Base-by-base conservation (phyloP, 305 asterid genomes). In the Rubia occidens region DNA sequence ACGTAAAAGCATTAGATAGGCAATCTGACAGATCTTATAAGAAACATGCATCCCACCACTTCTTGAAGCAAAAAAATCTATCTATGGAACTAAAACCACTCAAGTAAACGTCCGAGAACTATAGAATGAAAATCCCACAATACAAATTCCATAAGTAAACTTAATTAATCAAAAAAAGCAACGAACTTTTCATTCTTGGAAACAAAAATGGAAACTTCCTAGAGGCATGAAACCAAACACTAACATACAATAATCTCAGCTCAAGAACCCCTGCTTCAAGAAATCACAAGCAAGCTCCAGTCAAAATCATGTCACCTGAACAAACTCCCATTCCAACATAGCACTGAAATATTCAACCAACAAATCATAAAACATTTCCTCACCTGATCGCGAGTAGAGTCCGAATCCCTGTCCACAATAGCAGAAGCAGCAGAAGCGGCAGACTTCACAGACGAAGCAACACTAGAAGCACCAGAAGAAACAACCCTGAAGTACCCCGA, bases 391-490 rank as follows among this genome's bases (percentile, higher is more conserved):
- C 78, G 83, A 78, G 35, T 78, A 26, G 85, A 73, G 21, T 90
- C 90, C 7, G 61, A 75, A 17, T 90, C 97, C 84, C 88, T 87
- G 61, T 93, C 98, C 79, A 83, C 91, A 54, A 84, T 79, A 32
- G 91, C 87, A 0, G 95, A 86, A 75, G 98, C 96, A 35, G 96
- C 96, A 5, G 90, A 86, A 8, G 97, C 98, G 44, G 95, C 96
- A 67, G 97, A 93, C 86, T 85, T 85, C 55, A 90, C 90, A 0
- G 88, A 81, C 42, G 95, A 90, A 13, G 98, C 97, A 64, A 90
- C 97, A 2, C 88, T 70, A 0, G 95, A 87, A 17, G 97, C 97
- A 69, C 97, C 89, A 0, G 93, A 85, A 2, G 97, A 89, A 72
- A 90, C 95, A 80, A 85, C 81, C 87, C 82, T 89, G 73, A 87